phyloP scores from a whole-genome alignment of 2,329 filamentous ascomycete species.

The Penicillium brasilianum region DNA sequence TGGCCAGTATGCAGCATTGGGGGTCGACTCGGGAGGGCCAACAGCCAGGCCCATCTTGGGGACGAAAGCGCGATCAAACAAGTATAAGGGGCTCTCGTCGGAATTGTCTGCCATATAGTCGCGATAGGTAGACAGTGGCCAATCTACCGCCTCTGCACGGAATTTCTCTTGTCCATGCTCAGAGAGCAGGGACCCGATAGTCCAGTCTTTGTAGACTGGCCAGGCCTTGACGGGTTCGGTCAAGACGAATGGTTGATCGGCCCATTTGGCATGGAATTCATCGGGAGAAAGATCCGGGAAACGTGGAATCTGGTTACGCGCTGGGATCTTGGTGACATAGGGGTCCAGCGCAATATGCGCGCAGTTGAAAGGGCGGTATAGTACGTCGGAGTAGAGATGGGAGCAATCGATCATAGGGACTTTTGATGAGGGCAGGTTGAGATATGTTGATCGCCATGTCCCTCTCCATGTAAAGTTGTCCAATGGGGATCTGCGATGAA shows the following conservation, averaged over 20 bases:
- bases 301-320: conserved; percentile 72
- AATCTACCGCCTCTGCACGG: conserved; percentile 91
- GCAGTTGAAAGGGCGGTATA: conserved; percentile 90
- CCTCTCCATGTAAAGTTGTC: conserved; percentile 71
- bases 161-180: conserved; percentile 72
- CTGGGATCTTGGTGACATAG: conserved; percentile 74
- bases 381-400: conserved; percentile 83
- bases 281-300: conserved; percentile 70
- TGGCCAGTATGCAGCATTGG: conserved; percentile 71
- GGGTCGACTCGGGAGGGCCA: conserved; percentile 49
- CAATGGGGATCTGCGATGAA: conserved; percentile 34
- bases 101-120: conserved; percentile 78
- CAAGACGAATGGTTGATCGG: conserved; percentile 81
- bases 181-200: conserved; percentile 67
- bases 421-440: conserved; percentile 61
- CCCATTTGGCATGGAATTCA: conserved; percentile 78
- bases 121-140: conserved; percentile 80
- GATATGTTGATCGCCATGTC: conserved; percentile 81
- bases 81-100: conserved; percentile 89
- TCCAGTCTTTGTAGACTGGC: conserved; percentile 79
- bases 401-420: conserved; percentile 70
- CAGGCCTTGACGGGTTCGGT: conserved; percentile 80
- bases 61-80: conserved; percentile 86
- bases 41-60: conserved; percentile 79
- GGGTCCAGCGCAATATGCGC: conserved; percentile 71